phyloP scores from a whole-genome alignment of 257 asterid species.

The Buddleja alternifolia region DNA sequence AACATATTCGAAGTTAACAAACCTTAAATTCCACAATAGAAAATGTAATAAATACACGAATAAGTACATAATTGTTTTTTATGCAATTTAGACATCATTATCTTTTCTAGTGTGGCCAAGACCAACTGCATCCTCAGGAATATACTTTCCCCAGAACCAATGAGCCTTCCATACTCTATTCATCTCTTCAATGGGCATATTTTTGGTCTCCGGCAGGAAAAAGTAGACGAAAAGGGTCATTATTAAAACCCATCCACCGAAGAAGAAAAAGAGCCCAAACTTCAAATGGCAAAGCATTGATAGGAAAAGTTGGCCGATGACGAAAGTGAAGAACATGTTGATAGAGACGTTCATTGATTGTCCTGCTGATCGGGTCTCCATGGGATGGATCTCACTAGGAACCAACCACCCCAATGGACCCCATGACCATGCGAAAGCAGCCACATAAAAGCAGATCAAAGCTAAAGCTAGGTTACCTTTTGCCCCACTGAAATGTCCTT shows the following conservation, averaged over 20 bases:
- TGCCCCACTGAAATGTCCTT: constrained; percentile 35
- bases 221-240: constrained; percentile 48
- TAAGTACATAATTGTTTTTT: too few relatives aligned
- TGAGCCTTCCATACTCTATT: constrained; percentile 54
- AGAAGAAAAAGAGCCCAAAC: constrained; percentile 56
- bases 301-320: constrained; percentile 51
- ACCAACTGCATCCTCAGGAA: constrained; percentile 52
- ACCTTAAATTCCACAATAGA: too few relatives aligned
- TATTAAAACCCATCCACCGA: constrained; percentile 40
- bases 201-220: constrained; percentile 58
- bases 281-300: constrained; percentile 48
- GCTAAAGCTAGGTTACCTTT: constrained; percentile 42
- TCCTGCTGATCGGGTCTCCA: constrained; percentile 60
- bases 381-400: constrained; percentile 61
- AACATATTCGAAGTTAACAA: too few relatives aligned
- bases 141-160: constrained; percentile 58
- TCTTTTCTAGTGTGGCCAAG: constrained; percentile 26
- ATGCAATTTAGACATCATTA: background rate
- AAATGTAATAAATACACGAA: too few relatives aligned
- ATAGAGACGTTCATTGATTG: constrained; percentile 49
- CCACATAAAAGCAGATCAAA: constrained; percentile 56
- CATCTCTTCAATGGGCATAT: constrained; percentile 56
- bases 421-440: constrained; percentile 74
- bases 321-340: constrained; percentile 53
- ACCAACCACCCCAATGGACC: constrained; percentile 75